phyloP scores from a whole-genome alignment of 768 basidiomycete species.

The Mycena capillaripes region DNA sequence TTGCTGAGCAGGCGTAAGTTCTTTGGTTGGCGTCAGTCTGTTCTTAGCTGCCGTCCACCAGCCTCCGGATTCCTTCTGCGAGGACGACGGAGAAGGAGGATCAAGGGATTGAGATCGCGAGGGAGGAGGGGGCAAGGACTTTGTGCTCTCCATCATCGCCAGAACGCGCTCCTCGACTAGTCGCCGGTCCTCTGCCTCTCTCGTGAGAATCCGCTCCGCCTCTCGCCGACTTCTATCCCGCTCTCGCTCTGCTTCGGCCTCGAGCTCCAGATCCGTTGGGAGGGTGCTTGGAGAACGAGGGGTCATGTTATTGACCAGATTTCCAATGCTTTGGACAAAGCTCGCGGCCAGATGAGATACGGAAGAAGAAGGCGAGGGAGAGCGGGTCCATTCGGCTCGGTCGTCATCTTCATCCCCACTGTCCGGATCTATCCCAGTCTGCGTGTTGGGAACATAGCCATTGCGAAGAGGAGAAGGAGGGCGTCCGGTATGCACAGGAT shows the following conservation, averaged over 20 bases:
- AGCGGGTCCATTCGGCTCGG: slow-evolving; percentile 52
- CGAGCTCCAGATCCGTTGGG: slow-evolving; percentile 83
- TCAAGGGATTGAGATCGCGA: slow-evolving; percentile 69
- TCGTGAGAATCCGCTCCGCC: slow-evolving; percentile 81
- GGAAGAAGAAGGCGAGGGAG: slow-evolving; percentile 78
- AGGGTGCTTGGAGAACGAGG: slow-evolving; percentile 54
- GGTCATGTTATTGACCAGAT: slow-evolving; percentile 69
- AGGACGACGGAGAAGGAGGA: slow-evolving; percentile 73
- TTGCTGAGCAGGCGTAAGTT: slow-evolving; percentile 89
- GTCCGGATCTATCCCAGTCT: slow-evolving; percentile 69
- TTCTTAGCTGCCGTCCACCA: slow-evolving; percentile 88
- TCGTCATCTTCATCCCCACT: slow-evolving; percentile 58
- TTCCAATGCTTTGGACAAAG: slow-evolving; percentile 82
- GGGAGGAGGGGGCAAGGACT: slow-evolving; percentile 70
- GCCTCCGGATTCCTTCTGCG: slow-evolving; percentile 70
- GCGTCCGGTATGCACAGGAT: slow-evolving; percentile 55
- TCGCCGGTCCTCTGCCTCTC: slow-evolving; percentile 78
- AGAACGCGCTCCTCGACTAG: slow-evolving; percentile 81
- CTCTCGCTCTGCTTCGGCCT: slow-evolving; percentile 84
- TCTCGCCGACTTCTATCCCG: slow-evolving; percentile 82
- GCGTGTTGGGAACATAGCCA: slow-evolving; percentile 68
- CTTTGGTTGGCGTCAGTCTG: slow-evolving; percentile 84
- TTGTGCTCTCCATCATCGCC: slow-evolving; percentile 74
- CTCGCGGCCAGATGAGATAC: slow-evolving; percentile 81
- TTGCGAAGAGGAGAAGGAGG: slow-evolving; percentile 84